Evolutionary conservation across 2,329 filamentous ascomycete species (phyloP), one percentile per base, ranked within the genome.

Genomic region (Trichoderma citrinoviride): DNA sequence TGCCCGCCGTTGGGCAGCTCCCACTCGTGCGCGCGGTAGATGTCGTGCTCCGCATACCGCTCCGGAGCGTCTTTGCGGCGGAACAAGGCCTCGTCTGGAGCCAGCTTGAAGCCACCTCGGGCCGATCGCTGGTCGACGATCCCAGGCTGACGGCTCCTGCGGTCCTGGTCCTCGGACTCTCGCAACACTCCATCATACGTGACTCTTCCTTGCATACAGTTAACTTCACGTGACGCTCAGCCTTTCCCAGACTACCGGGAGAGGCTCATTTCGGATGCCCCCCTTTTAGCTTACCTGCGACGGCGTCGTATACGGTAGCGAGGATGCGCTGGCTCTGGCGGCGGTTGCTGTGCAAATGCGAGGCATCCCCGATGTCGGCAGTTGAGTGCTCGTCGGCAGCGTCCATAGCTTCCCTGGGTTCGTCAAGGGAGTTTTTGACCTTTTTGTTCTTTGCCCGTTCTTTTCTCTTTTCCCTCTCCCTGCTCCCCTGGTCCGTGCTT

Each of bases 81-180:
- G 74, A 91, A 93, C 4, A 93, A 82, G 1, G 89, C 85, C 65
- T 91, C 87, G 62, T 92, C 90, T 2, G 90, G 89, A 2, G 87
- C 81, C 5, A 90, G 76, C 8, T 73, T 71, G 19, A 47, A 41
- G 27, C 64, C 40, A 23, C 50, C 53, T 40, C 43, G 65, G 43
- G 21, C 23, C 44, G 66, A 65, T 65, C 47, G 50, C 65, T 53
- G 65, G 50, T 41, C 63, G 29, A 54, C 50, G 41, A 54, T 44
- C 46, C 49, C 54, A 10, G 61, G 46, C 46, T 23, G 53, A 5
- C 40, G 23, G n/a, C 15, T 58, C 14, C 21, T 40, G 23, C 49
- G 52, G 37, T 56, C 46, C 21, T 33, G 57, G 27, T 14, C 58
- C 37, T 73, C 71, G 47, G 33, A 37, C 33, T 69, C 62, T 53